Base-by-base conservation (phyloP, 2,329 filamentous ascomycete genomes). In the Sclerotinia spermophila region DNA sequence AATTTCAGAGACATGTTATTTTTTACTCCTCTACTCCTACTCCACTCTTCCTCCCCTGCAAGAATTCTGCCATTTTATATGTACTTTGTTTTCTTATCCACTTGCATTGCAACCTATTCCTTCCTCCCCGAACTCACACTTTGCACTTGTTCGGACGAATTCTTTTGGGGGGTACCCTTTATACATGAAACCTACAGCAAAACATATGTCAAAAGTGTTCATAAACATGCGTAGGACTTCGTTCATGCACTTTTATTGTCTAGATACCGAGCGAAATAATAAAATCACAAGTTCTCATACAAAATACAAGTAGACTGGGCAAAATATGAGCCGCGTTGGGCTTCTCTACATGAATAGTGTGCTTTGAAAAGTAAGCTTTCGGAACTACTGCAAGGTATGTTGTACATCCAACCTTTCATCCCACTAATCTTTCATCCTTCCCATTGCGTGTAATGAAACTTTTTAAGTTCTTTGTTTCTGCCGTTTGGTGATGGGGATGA, bases 261-360 rank as follows among this genome's bases (percentile, higher is more conserved):
- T 3, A 21, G 33, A n/a, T 64, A n/a, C 61, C 44, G 27, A 38
- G 61, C 4, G 13, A 64, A 51, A 48, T 51, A 51, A 17, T 27
- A 24, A 33, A 38, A 15, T 13, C n/a, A 33, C 8, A 38, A 38
- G 44, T n/a, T 64, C 7, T 38, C 30, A 38, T 45, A 35, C 61
- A 64, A 64, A 38, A n/a, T 62, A 35, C 42, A 62, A 30, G 38
- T 38, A 19, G 40, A 15, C 45, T 51, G 62, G 24, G 33, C 61
- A 51, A 35, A 38, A 21, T 53, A n/a, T 40, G 61, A 65, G 61
- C 33, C 62, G 24, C 62, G 61, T 48, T 65, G 62, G 62, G 62
- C 62, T 53, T 53, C 33, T 38, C n/a, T 45, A 65, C 62, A 65
- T 65, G 35, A 65, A 33, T 65, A 65, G 62, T 53, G 8, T 40